phyloP scores from a whole-genome alignment of 2,329 filamentous ascomycete genomes.

The Zymoseptoria pseudotritici region DNA sequence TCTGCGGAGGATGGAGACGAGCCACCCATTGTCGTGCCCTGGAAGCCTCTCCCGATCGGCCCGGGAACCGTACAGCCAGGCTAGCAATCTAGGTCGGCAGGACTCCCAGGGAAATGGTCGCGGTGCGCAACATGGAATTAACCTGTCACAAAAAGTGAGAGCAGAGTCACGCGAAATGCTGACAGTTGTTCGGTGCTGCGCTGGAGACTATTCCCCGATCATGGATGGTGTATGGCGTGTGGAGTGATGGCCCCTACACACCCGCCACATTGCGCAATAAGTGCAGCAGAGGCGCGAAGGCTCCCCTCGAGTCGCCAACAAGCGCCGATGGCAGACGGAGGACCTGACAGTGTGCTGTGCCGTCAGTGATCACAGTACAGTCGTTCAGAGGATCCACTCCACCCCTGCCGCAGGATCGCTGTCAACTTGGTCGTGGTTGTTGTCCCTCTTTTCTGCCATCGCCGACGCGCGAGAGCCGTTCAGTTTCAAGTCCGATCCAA shows the following conservation, averaged over 20 bases:
- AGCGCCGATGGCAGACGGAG: constrained; percentile 5
- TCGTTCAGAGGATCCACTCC: background rate
- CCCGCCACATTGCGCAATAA: constrained; percentile 24
- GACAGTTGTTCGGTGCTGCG: constrained; percentile 17
- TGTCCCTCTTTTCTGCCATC: background rate
- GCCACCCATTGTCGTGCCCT: constrained; percentile 26
- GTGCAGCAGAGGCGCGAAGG: constrained; percentile 17
- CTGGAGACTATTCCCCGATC: constrained; percentile 5
- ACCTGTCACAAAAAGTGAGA: constrained; percentile 27
- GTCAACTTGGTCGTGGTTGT: background rate
- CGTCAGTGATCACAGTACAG: background rate
- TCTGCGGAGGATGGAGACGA: constrained; percentile 10
- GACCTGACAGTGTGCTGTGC: background rate
- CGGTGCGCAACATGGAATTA: constrained; percentile 12
- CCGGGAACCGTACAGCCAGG: constrained; percentile 22
- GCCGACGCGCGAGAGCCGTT: constrained; percentile 11
- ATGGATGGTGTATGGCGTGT: constrained; percentile 5
- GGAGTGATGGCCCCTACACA: constrained; percentile 12
- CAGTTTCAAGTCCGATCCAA: constrained; percentile 13
- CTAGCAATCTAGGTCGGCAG: constrained; percentile 12
- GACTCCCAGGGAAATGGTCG: constrained; percentile 17
- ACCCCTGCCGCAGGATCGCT: constrained; percentile 5
- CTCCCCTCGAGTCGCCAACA: constrained; percentile 3
- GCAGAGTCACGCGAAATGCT: constrained; percentile 25
- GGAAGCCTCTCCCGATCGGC: constrained; percentile 24